Evolutionary conservation across 108 stramenopile genomes (phyloP).

Genomic region (Nitzschia palea): DNA sequence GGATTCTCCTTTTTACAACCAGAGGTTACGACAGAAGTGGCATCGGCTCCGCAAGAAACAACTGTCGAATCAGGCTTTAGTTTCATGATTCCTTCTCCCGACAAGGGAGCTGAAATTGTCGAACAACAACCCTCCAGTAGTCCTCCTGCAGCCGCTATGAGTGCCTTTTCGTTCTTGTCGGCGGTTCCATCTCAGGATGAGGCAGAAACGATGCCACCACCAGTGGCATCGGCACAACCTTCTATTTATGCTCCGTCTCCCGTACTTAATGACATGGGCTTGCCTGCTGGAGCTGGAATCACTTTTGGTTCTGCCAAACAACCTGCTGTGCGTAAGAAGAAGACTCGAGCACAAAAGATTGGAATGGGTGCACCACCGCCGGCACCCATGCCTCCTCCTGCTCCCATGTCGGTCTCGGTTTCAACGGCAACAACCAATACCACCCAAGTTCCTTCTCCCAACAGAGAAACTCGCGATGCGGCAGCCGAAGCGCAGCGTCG

Average conservation of each 20-base stretch:
- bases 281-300: slow-evolving; percentile 33
- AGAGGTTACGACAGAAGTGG: slow-evolving; percentile 1
- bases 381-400: slow-evolving; percentile 1
- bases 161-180: slow-evolving; percentile 21
- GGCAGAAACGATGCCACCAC: slow-evolving; percentile 2
- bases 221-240: slow-evolving; percentile 3
- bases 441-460: neutral
- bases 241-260: neutral
- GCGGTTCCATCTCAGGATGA: neutral
- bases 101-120: slow-evolving; percentile 2
- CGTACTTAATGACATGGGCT: too few species aligned
- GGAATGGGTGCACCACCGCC: slow-evolving; percentile 17
- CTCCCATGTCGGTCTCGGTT: slow-evolving; percentile 1
- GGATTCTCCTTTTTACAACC: slow-evolving; percentile 53
- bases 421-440: neutral
- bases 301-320: slow-evolving; percentile 35
- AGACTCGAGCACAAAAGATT: slow-evolving; percentile 26
- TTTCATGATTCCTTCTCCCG: slow-evolving; percentile 33
- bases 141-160: neutral
- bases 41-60: slow-evolving; percentile 15
- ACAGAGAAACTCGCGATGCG: slow-evolving; percentile 19
- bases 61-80: slow-evolving; percentile 41
- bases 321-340: slow-evolving; percentile 38
- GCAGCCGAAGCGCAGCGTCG: slow-evolving; percentile 38
- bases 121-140: slow-evolving; percentile 10